Evolutionary conservation across 176 grass and related monocot species (phyloP), one percentile per base, ranked within the genome.

Genomic region (Oryza glaberrima): DNA sequence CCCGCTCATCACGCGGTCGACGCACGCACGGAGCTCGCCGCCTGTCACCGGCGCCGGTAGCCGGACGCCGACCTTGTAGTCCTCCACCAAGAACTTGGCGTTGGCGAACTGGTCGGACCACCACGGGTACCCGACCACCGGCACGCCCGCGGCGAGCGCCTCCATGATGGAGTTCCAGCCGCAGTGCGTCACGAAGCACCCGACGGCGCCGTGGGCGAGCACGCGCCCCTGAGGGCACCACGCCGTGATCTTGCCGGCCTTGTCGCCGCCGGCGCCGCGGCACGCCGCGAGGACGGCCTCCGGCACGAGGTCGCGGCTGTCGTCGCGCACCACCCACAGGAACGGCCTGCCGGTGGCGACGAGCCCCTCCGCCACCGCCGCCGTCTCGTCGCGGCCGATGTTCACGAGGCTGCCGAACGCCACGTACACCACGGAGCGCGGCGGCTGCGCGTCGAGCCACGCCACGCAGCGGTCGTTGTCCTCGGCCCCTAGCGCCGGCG

Each of bases 151-250:
- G 0, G 89, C 73, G 5, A 91, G 72, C 67, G 80, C 84, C 87
- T 94, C 92, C 6, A n/a, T 14, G 11, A 69, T 43, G 20, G 94
- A 96, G 89, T 96, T 96, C 94, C 89, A 93, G 1, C 94, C 94
- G 78, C 94, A 96, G 69, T 96, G 94, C 23, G 81, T 91, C 3
- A 96, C 32, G 73, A 93, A 96, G 45, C 91, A 90, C 0, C 88
- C 91, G 0, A 88, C 92, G 0, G 94, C 80, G 22, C 1, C 14
- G 65, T 96, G 94, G 3, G n/a, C 1, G 9, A 94, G 86, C 40
- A 94, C 84, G 26, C 70, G 81, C 56, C 81, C 76, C 67, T 94
- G 89, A 3, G 81, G 67, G 68, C 92, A 89, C 92, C 92, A 94
- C 9, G 77, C 11, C 48, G 87, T 67, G 16, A 82, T 9, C 16